These are phyloP conservation scores for Coemansia sp. DNA, from an alignment of 192 early-diverging fungal species.

Conservation along the genomic window DNA sequence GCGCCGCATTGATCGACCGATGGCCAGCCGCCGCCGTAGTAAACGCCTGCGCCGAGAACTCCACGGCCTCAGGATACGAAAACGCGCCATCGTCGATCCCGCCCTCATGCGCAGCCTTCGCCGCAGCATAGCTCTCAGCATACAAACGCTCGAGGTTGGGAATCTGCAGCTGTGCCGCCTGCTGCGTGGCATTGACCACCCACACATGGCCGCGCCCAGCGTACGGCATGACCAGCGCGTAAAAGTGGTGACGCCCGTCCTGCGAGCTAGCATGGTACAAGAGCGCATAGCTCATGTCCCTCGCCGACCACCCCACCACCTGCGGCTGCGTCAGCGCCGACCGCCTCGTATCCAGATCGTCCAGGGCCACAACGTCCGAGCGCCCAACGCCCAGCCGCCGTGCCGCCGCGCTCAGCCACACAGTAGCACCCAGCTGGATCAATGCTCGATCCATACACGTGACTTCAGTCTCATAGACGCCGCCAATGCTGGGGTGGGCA, in stretches of 20 bases:
- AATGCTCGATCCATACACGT: constrained; percentile 81
- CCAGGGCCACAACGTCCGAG: constrained; percentile 33
- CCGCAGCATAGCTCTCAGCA: constrained; percentile 54
- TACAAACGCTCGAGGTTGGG: constrained; percentile 77
- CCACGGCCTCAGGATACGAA: constrained; percentile 42
- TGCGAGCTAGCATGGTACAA: constrained; percentile 70
- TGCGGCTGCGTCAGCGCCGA: constrained; percentile 23
- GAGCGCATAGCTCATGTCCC: constrained; percentile 69
- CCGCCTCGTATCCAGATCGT: constrained; percentile 41
- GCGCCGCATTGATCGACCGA: constrained; percentile 61
- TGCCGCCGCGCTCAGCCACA: constrained; percentile 36
- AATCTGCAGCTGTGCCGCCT: constrained; percentile 63
- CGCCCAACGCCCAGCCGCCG: constrained; percentile 21
- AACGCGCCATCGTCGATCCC: constrained; percentile 42
- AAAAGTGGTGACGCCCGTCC: constrained; percentile 58
- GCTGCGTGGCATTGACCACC: constrained; percentile 70
- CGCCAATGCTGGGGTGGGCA: constrained; percentile 85
- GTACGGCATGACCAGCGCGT: constrained; percentile 73
- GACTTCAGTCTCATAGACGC: constrained; percentile 94
- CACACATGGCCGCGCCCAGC: constrained; percentile 64
- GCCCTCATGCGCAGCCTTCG: constrained; percentile 4
- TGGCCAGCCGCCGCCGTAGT: constrained; percentile 30
- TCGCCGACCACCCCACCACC: constrained; percentile 9
- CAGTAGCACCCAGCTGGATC: constrained; percentile 72
- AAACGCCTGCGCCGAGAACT: constrained; percentile 36